phyloP scores from a whole-genome alignment of 2,329 filamentous ascomycete species.

The Phialocephala sp. region DNA sequence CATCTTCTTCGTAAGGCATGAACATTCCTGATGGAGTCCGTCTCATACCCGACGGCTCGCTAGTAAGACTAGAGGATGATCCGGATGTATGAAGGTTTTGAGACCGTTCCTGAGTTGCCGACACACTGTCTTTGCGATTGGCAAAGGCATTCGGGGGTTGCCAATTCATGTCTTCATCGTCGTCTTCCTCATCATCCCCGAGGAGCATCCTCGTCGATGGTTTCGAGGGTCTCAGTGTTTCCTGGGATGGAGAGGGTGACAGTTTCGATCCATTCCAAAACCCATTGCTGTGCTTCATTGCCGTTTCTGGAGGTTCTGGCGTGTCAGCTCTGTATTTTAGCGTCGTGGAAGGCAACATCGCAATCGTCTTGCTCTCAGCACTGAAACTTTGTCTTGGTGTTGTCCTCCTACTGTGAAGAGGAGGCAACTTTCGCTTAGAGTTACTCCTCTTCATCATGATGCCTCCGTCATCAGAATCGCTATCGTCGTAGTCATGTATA shows the following conservation, averaged over 20 bases:
- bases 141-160: constrained; percentile 43
- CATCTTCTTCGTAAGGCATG: constrained; percentile 83
- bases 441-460: constrained; percentile 75
- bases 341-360: constrained; percentile 70
- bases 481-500: constrained; percentile 54
- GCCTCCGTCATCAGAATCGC: constrained; percentile 65
- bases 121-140: constrained; percentile 40
- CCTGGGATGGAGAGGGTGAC: constrained; percentile 76
- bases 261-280: constrained; percentile 47
- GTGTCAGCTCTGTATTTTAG: constrained; percentile 64
- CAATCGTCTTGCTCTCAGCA: constrained; percentile 68
- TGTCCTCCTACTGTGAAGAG: constrained; percentile 44
- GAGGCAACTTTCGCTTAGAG: constrained; percentile 52
- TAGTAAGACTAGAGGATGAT: constrained; percentile 51
- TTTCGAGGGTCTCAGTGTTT: constrained; percentile 74
- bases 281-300: constrained; percentile 64
- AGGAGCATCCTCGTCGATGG: constrained; percentile 65
- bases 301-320: constrained; percentile 67
- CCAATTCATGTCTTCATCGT: constrained; percentile 59
- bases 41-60: constrained; percentile 66
- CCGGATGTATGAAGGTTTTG: constrained; percentile 36
- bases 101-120: constrained; percentile 39
- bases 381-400: constrained; percentile 54
- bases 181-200: constrained; percentile 54
- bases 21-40: constrained; percentile 89